Evolutionary conservation across 805 yeast genomes (phyloP), one percentile per base, ranked within the genome.

Genomic region (Candida ficus): DNA sequence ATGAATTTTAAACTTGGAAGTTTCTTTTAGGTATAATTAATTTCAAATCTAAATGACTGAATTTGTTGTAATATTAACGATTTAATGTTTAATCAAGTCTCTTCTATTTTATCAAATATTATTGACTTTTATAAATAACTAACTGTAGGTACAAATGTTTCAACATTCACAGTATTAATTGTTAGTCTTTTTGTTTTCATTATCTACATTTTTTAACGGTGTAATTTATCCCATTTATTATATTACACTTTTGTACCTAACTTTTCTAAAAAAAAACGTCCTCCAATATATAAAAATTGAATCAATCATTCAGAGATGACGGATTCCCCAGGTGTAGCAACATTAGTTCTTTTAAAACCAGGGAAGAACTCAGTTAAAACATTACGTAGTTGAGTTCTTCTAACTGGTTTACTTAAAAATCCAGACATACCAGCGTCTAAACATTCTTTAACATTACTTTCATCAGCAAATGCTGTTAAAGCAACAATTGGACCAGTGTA

Each of bases 391-490:
- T 83, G 76, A 11, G 76, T 68, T 57, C 95, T 71, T 59, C 86
- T 73, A 18, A 89, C 78, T 1, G 99, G 99, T 53, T 91, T 91
- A 2, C 95, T 75, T 47, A 91, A 68, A 61, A 91, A 91, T 13
- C 93, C 95, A 48, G 81, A 70, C 98, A 91, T 93, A 4, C 98
- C 98, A n/a, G 83, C 80, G 16, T 78, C 82, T 42, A 85, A 58
- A 60, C 98, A 90, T 45, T 79, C 95, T 50, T 79, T 80, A 29
- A 84, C 89, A 54, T 90, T 91, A 34, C 90, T 80, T 47, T 86
- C 88, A 61, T 91, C 97, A 1, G 97, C 96, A 68, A 84, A 91
- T 1, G 97, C 98, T 0, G 98, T 90, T 40, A 91, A 71, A 0
- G 97, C 98, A 29, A 91, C 93, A 43, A 93, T 89, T 0, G 97